Conservation (phyloP, 768 basidiomycete genomes). For the Lactarius tabidus region DNA sequence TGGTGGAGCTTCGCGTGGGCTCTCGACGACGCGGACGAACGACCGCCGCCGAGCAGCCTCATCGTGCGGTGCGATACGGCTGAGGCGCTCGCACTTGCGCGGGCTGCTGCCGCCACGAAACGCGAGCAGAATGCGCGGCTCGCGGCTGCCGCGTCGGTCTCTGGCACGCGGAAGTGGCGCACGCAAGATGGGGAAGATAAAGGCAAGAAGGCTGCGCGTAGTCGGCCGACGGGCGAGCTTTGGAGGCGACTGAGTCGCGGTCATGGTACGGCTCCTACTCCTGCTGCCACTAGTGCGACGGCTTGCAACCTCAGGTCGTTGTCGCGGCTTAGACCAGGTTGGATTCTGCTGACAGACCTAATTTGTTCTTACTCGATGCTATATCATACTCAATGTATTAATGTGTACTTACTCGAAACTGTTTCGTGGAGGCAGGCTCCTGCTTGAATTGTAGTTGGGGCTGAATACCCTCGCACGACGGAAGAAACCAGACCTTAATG, state of each 20-base stretch:
- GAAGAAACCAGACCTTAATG: too few relatives aligned
- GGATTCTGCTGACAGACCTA: neutral
- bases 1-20: constrained; percentile 86
- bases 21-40: constrained; percentile 63
- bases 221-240: neutral
- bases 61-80: constrained; percentile 79
- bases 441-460: too few relatives aligned
- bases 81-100: constrained; percentile 67
- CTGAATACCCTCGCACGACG: too few relatives aligned
- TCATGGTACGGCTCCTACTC: neutral
- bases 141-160: neutral
- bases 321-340: neutral
- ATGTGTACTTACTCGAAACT: neutral
- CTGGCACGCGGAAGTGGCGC: neutral
- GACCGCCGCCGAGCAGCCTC: constrained; percentile 88
- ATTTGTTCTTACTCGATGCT: neutral
- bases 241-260: neutral
- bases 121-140: neutral
- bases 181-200: neutral
- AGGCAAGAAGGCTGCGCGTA: neutral
- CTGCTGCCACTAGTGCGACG: neutral
- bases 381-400: neutral
- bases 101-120: constrained; percentile 40
- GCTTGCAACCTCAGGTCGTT: neutral
- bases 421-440: too few relatives aligned